Base-by-base conservation (phyloP, 2,329 filamentous ascomycete species). In the Monilinia fructicola region DNA sequence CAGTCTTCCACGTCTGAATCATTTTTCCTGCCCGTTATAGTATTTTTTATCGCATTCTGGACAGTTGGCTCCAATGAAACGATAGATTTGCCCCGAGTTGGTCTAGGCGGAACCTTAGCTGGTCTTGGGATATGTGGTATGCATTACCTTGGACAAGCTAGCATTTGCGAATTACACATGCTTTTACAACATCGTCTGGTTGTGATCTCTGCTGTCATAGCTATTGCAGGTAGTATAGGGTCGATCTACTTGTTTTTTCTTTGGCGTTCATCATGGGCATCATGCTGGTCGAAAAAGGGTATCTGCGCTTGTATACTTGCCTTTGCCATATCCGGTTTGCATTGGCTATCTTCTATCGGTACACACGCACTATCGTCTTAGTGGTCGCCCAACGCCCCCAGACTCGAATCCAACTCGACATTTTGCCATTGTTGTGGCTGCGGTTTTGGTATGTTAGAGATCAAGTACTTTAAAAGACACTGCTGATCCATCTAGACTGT, bases 141-240 rank as follows among this genome's bases (percentile, higher is more conserved):
- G 92, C 91, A 96, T 76, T 96, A 95, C 73, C 81, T 94, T 23
- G 91, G 91, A n/a, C 93, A 96, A 75, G 85, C 90, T 42, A 92
- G 91, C 44, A 92, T 94, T 94, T 69, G 82, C 83, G 38, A 94
- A 96, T 76, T 96, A 95, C 74, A 78, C 76, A 4, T 88, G 90
- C 72, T 78, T 81, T 14, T 93, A 93, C 71, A 86, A 87, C 73
- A 58, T 75, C 28, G 64, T 63, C 14, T 72, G 69, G 83, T 96
- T 21, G 79, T 89, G 2, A 90, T 88, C 2, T 86, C 92, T 6
- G 86, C 86, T 26, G 76, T 89, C 55, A 92, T 96, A 69, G 90
- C 92, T 5, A 83, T 92, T 4, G 82, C 85, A 11, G 90, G 90
- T 9, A 93, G 89, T 69, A 87, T 87, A 18, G 78, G 86, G 7